Conservation (phyloP, 176 grass and related monocot species). For the Aegilops bicornis region DNA sequence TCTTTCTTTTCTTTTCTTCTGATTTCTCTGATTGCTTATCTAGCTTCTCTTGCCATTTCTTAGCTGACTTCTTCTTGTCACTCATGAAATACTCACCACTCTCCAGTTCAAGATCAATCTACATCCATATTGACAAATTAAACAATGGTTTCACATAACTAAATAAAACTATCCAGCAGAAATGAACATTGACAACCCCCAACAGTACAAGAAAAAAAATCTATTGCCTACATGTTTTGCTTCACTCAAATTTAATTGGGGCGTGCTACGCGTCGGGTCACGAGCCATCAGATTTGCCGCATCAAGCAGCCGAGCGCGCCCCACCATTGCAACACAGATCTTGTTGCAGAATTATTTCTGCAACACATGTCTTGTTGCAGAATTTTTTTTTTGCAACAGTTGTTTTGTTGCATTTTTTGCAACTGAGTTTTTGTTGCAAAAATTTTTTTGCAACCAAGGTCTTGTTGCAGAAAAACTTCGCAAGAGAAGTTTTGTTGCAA, state of each 20-base stretch:
- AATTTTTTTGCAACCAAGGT: no score
- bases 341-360: no score
- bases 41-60: conserved; percentile 90
- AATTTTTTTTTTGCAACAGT: no score
- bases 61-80: conserved; percentile 84
- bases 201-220: neutral
- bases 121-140: conserved; percentile 34
- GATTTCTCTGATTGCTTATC: conserved; percentile 86
- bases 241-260: conserved; percentile 13
- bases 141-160: conserved; percentile 2
- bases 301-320: no score
- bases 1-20: conserved; percentile 91
- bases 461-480: no score
- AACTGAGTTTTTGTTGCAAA: no score
- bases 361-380: no score
- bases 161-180: neutral
- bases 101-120: conserved; percentile 82
- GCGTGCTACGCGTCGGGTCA: no score
- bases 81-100: conserved; percentile 97
- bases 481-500: no score
- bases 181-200: neutral
- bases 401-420: no score
- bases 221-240: neutral
- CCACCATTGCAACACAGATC: no score
- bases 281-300: no score